A percentile compares a stretch with the other conserved stretches of the same genome.
Evolutionary conservation across 352 stramenopile species (phyloP).

Genomic region (Phytopythium boreale): DNA sequence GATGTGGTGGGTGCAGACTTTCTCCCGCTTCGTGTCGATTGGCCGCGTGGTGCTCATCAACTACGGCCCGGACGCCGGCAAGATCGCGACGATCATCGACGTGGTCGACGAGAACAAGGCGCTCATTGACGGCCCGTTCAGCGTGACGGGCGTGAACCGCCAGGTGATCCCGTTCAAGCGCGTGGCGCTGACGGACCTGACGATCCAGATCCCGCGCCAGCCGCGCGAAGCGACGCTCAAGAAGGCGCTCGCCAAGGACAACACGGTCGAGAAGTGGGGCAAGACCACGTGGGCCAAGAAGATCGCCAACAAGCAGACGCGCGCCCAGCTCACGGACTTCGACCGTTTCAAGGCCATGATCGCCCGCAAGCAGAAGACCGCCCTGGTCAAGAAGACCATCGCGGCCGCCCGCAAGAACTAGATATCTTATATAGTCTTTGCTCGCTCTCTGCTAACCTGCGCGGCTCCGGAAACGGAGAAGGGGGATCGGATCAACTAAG

Average conservation of each 20-base stretch:
- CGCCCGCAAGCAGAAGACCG: slow-evolving; percentile 97
- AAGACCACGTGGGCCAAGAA: slow-evolving; percentile 97
- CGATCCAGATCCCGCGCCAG: slow-evolving; percentile 93
- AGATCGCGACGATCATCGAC: slow-evolving; percentile 99
- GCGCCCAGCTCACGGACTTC: slow-evolving; percentile 95
- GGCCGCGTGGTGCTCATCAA: slow-evolving; percentile 99
- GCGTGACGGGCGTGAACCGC: slow-evolving; percentile 95
- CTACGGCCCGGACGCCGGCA: slow-evolving; percentile 97
- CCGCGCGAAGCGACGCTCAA: slow-evolving; percentile 94
- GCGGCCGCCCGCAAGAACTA: slow-evolving; percentile 81
- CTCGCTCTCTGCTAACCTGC: background rate
- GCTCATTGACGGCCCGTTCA: slow-evolving; percentile 96
- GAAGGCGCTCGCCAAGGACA: slow-evolving; percentile 83
- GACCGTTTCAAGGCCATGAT: slow-evolving; percentile 99
- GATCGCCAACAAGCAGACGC: slow-evolving; percentile 95
- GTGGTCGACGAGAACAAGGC: slow-evolving; percentile 99
- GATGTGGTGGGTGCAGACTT: slow-evolving; percentile 70
- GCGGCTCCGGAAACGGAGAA: background rate
- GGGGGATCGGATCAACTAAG: slow-evolving; percentile 8
- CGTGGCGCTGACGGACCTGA: slow-evolving; percentile 97
- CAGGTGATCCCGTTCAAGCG: slow-evolving; percentile 99
- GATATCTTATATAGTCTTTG: slow-evolving; percentile 9
- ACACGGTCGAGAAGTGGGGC: slow-evolving; percentile 95
- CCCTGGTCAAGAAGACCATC: slow-evolving; percentile 91
- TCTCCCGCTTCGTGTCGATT: slow-evolving; percentile 99